Evolutionary conservation across 805 yeast genomes (phyloP).

Genomic region (Saccharomycopsis amapae): DNA sequence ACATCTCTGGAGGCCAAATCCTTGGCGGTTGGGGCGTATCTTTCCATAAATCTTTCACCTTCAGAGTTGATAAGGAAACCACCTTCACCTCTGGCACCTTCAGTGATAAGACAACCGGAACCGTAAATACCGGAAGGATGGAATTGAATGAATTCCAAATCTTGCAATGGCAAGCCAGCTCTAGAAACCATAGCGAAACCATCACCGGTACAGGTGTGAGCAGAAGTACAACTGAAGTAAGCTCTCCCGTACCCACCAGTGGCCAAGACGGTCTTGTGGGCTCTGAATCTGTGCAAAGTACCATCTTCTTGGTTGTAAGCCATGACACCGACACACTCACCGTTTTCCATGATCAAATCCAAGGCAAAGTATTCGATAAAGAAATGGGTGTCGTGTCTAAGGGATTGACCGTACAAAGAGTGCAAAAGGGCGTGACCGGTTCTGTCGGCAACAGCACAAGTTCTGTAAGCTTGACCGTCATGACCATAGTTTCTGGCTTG

Average conservation of each 20-base stretch:
- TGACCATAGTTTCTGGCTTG: constrained; percentile 93
- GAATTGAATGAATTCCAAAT: constrained; percentile 96
- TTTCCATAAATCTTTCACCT: constrained; percentile 99
- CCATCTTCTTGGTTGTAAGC: constrained; percentile 99
- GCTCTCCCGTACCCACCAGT: constrained; percentile 99
- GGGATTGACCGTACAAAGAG: constrained; percentile 91
- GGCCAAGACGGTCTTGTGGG: constrained; percentile 93
- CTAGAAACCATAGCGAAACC: constrained; percentile 97
- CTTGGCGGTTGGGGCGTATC: constrained; percentile 98
- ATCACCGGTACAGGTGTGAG: constrained; percentile 99
- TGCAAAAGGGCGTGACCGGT: constrained; percentile 97
- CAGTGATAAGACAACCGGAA: constrained; percentile 97
- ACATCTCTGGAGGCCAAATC: constrained; percentile 98
- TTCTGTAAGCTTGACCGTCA: constrained; percentile 99
- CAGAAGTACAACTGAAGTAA: constrained; percentile 97
- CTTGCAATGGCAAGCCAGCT: constrained; percentile 97
- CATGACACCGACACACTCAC: constrained; percentile 92
- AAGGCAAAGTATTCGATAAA: constrained; percentile 95
- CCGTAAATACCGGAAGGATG: constrained; percentile 99
- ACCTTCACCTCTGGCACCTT: constrained; percentile 99
- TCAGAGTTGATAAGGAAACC: constrained; percentile 92
- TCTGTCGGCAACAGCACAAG: constrained; percentile 99
- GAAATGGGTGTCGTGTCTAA: constrained; percentile 95
- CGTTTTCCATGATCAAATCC: constrained; percentile 91
- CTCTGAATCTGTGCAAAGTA: constrained; percentile 93